A percentile compares a stretch with the other conserved stretches of the same genome.
These are phyloP conservation scores for Harrya chromipes DNA, from an alignment of 768 basidiomycete species.

Conservation along the genomic window DNA sequence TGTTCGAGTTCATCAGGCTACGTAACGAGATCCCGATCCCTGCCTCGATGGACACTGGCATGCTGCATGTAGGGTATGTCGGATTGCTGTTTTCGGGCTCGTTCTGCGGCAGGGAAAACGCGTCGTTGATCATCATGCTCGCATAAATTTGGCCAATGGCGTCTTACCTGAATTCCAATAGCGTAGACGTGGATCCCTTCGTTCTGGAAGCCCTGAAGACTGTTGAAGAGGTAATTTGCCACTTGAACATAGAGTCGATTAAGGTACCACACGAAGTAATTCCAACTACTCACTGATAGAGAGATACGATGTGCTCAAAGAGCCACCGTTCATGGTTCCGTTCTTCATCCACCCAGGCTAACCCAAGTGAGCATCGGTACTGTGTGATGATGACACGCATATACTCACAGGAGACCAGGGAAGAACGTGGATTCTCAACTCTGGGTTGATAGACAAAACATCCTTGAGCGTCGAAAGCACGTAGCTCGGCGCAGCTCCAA, in stretches of 20 bases:
- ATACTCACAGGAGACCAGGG: constrained; percentile 73
- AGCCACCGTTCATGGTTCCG: constrained; percentile 67
- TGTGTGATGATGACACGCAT: no score
- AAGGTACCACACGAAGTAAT: not conserved
- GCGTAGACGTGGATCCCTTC: constrained; percentile 63
- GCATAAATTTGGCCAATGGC: not conserved
- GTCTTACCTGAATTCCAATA: constrained; percentile 49
- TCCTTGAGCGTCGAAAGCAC: constrained; percentile 63
- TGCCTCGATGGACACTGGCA: constrained; percentile 55
- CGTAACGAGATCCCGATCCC: constrained; percentile 56
- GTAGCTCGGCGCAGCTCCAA: constrained; percentile 56
- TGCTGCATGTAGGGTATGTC: constrained; percentile 63
- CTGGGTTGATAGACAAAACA: constrained; percentile 54
- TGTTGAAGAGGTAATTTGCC: constrained; percentile 69
- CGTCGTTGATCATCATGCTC: not conserved
- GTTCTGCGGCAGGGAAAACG: constrained; percentile 37
- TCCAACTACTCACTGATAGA: constrained; percentile 42
- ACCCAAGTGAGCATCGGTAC: not conserved
- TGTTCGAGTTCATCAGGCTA: constrained; percentile 58
- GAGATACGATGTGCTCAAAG: constrained; percentile 47
- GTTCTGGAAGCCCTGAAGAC: constrained; percentile 62
- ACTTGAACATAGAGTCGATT: constrained; percentile 38
- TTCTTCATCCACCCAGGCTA: constrained; percentile 82
- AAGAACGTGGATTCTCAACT: constrained; percentile 53
- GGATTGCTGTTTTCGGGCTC: constrained; percentile 54